phyloP scores from a whole-genome alignment of 2,329 filamentous ascomycete genomes.

The Colletotrichum brevisporum region DNA sequence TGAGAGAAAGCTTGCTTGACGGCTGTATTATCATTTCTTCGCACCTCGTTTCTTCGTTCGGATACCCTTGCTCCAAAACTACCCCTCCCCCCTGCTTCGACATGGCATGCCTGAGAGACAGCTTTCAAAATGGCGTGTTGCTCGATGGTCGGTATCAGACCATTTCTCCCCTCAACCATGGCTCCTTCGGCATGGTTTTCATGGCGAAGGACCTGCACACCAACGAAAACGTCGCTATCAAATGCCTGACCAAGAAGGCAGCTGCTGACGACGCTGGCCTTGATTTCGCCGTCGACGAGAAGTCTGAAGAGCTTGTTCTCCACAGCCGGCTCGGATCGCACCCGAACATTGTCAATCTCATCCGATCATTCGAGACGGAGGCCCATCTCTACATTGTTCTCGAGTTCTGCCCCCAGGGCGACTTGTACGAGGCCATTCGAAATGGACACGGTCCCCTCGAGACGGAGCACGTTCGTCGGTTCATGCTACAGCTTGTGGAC shows the following conservation, averaged over 20 bases:
- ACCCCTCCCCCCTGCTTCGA: slow-evolving; percentile 45
- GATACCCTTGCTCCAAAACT: slow-evolving; percentile 34
- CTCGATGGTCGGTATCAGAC: slow-evolving; percentile 93
- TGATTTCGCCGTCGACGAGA: slow-evolving; percentile 83
- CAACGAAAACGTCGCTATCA: slow-evolving; percentile 89
- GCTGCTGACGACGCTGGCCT: slow-evolving; percentile 72
- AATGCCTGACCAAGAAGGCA: slow-evolving; percentile 90
- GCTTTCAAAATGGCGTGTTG: slow-evolving; percentile 83
- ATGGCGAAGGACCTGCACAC: slow-evolving; percentile 86
- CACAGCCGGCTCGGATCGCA: slow-evolving; percentile 85
- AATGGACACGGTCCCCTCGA: slow-evolving; percentile 88
- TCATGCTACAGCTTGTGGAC: slow-evolving; percentile 95
- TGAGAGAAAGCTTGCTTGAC: slow-evolving; percentile 11
- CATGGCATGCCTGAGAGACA: slow-evolving; percentile 90
- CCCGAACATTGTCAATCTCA: slow-evolving; percentile 92
- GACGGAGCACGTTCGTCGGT: slow-evolving; percentile 95
- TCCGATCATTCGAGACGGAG: slow-evolving; percentile 92
- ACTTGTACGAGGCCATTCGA: slow-evolving; percentile 97
- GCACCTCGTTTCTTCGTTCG: slow-evolving; percentile 28
- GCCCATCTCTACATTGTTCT: slow-evolving; percentile 92
- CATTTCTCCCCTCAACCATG: slow-evolving; percentile 95
- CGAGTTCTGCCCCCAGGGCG: slow-evolving; percentile 95
- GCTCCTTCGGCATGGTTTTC: slow-evolving; percentile 99
- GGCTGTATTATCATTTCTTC: slow-evolving; percentile 33
- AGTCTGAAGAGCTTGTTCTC: slow-evolving; percentile 83